Evolutionary conservation across 768 basidiomycete genomes (phyloP).

Genomic region (Pulveroboletus frians): DNA sequence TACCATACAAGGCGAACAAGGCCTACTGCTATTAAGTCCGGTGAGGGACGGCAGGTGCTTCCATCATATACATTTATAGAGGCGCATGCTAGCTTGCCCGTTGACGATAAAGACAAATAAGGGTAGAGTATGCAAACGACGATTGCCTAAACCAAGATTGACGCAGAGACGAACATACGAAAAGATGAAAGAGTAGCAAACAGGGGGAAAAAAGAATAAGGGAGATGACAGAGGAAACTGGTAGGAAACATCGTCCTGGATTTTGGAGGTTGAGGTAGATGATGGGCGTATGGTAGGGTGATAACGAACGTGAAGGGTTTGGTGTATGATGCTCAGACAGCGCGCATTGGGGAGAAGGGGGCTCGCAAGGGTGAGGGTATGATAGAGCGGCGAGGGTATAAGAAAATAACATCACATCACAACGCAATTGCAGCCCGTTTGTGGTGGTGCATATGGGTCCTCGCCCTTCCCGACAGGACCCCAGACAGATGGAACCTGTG

Average conservation of each 20-base stretch:
- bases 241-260: constrained; percentile 21
- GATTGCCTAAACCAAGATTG: constrained; percentile 21
- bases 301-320: constrained; percentile 25
- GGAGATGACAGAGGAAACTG: constrained; percentile 7
- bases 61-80: constrained; percentile 29
- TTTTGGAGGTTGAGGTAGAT: constrained; percentile 23
- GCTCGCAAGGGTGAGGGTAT: constrained; percentile 26
- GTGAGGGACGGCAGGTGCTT: constrained; percentile 1
- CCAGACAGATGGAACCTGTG: constrained; percentile 89
- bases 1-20: constrained; percentile 6
- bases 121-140: constrained; percentile 21
- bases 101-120: constrained; percentile 34
- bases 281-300: constrained; percentile 22
- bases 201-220: neutral
- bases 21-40: constrained; percentile 1
- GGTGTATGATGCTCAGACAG: constrained; percentile 17
- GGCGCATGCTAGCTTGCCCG: constrained; percentile 22
- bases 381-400: constrained; percentile 31
- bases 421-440: constrained; percentile 64
- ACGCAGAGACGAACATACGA: neutral
- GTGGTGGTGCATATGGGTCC: constrained; percentile 88
- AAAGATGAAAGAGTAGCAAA: constrained; percentile 2
- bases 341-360: constrained; percentile 9
- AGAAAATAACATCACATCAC: constrained; percentile 53
- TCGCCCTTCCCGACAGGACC: constrained; percentile 84